Percentiles rank a stretch among this genome's conserved stretches.
phyloP scores from a whole-genome alignment of 805 yeast genomes.

The Candida hungchunana region DNA sequence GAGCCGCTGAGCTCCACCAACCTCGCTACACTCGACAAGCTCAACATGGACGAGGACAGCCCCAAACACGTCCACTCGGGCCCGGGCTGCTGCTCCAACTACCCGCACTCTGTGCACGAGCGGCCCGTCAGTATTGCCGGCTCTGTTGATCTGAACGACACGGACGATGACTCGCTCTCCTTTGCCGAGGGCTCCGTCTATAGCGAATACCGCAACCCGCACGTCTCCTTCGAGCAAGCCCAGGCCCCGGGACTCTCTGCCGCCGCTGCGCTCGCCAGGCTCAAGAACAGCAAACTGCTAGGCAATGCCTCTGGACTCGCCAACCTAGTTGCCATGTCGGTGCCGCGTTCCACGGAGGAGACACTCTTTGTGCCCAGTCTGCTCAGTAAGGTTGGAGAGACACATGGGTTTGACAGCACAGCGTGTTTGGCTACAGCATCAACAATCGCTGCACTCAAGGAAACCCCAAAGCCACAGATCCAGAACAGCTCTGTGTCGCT shows the following conservation, averaged over 20 bases:
- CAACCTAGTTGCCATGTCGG: conserved; percentile 61
- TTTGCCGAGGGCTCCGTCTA: conserved; percentile 11
- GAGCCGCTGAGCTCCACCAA: conserved; percentile 33
- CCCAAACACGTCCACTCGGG: conserved; percentile 41
- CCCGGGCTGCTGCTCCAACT: conserved; percentile 52
- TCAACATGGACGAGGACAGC: conserved; percentile 18
- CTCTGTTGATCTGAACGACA: conserved; percentile 44
- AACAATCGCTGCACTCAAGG: conserved; percentile 65
- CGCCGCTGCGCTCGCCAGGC: conserved; percentile 54
- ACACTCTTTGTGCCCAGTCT: conserved; percentile 70
- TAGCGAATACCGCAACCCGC: conserved; percentile 23
- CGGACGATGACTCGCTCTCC: conserved; percentile 37
- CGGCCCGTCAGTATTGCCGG: conserved; percentile 64
- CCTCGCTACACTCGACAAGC: conserved; percentile 29
- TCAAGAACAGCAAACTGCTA: conserved; percentile 33
- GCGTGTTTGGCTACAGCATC: conserved; percentile 70
- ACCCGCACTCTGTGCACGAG: conserved; percentile 53
- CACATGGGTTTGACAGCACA: conserved; percentile 66
- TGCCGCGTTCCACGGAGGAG: conserved; percentile 77
- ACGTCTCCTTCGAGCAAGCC: conserved; percentile 50
- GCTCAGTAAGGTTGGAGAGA: conserved; percentile 63
- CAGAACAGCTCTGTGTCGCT: conserved; percentile 24
- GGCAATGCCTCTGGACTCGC: conserved; percentile 34
- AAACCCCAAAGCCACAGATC: conserved; percentile 28
- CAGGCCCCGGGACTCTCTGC: conserved; percentile 81